Evolutionary conservation across 495 filamentous ascomycete species (phyloP).

Genomic region (Lentithecium fluviatile): DNA sequence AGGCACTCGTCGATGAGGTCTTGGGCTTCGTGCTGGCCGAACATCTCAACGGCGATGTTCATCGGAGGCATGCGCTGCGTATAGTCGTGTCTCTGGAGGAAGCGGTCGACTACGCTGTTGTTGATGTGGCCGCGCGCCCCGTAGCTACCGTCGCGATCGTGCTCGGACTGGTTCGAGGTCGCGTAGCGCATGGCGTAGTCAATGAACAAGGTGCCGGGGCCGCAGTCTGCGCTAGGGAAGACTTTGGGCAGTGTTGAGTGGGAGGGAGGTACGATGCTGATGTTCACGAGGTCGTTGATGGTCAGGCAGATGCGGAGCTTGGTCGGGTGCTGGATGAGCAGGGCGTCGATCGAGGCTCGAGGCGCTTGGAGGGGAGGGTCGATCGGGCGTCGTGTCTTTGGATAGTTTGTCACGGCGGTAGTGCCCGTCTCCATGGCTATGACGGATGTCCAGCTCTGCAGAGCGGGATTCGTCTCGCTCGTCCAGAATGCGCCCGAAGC

Average conservation of each 20-base stretch:
- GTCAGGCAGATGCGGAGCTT: conserved; percentile 11
- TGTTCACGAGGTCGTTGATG: conserved; percentile 5
- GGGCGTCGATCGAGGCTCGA: neutral
- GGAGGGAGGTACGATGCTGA: conserved; percentile 8
- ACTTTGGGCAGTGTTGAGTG: neutral
- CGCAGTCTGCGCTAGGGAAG: neutral
- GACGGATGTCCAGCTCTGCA: neutral
- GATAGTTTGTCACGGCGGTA: conserved; percentile 14
- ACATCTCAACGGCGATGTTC: neutral
- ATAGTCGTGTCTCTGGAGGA: conserved; percentile 8
- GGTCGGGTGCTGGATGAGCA: conserved; percentile 1
- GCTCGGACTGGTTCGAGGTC: neutral
- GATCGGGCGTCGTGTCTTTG: neutral
- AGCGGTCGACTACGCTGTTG: conserved; percentile 8
- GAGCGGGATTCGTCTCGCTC: neutral
- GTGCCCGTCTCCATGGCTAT: conserved; percentile 13
- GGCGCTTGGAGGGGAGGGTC: neutral
- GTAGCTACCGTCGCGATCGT: conserved; percentile 3
- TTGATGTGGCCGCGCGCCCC: conserved; percentile 14
- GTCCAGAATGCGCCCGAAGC: neutral
- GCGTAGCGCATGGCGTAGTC: conserved; percentile 9
- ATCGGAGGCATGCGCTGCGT: neutral
- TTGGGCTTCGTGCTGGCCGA: conserved; percentile 8
- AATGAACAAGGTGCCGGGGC: conserved; percentile 10
- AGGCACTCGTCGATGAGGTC: conserved; percentile 24